Evolutionary conservation across 371 early-diverging fungal species (phyloP).

Genomic region (Thermomucor indicae-seudaticae): DNA sequence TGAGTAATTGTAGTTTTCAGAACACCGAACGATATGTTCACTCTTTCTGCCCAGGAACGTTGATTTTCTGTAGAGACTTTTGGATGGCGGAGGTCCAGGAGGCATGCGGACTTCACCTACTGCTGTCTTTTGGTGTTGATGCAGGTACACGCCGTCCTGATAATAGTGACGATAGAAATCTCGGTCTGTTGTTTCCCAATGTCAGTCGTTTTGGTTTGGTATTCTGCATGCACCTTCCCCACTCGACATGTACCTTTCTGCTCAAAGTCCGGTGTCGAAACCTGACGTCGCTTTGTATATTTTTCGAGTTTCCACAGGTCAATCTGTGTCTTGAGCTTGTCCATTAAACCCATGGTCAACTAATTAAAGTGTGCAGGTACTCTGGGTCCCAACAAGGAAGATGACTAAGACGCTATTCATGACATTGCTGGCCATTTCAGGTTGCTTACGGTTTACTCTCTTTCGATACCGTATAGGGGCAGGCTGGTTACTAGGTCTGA

Average conservation of each 20-base stretch:
- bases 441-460: neutral
- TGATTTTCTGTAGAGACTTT: constrained; percentile 4
- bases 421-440: neutral
- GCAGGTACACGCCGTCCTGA: constrained; percentile 58
- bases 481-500: neutral
- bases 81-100: neutral
- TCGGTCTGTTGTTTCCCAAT: constrained; percentile 20
- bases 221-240: neutral
- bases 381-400: neutral
- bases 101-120: constrained; percentile 2
- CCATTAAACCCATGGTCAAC: constrained; percentile 41
- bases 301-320: constrained; percentile 53
- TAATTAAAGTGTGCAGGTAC: neutral
- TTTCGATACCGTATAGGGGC: neutral
- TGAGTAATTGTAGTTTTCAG: constrained; percentile 13
- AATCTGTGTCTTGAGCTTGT: constrained; percentile 45
- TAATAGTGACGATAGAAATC: constrained; percentile 55
- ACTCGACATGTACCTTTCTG: constrained; percentile 23
- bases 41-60: constrained; percentile 6
- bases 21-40: constrained; percentile 10
- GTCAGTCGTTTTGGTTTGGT: neutral
- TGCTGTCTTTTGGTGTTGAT: constrained; percentile 22
- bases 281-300: constrained; percentile 44
- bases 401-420: neutral
- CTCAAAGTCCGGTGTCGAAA: constrained; percentile 46